Evolutionary conservation across 768 basidiomycete species (phyloP), one percentile per base, ranked within the genome.

Genomic region (Hygrocybe punicea): DNA sequence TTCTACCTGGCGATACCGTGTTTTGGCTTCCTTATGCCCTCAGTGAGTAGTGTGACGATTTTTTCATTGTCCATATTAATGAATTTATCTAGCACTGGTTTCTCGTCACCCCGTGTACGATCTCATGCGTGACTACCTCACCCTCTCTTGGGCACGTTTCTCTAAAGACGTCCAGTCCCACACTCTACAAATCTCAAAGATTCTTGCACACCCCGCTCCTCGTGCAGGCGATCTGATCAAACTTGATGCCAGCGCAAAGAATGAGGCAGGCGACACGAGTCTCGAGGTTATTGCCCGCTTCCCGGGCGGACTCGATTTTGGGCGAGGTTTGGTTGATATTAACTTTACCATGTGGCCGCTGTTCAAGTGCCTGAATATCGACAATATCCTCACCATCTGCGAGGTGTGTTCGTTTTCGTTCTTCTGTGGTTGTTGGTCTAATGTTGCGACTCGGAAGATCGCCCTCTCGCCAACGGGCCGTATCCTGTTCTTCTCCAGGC

Each of bases 321-420:
- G 93, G 24, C 82, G 86, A 42, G 93, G 93, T 1, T 77, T 96
- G 48, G 90, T 95, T 34, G 92, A 95, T 62, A 91, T 93, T 67
- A 95, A 96, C 71, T 94, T 95, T 67, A 93, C 93, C 37, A 91
- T 97, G 84, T 98, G 93, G 93, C 95, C 95, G 1, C 68, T 98
- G 50, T 97, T 98, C 80, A 89, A 93, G 69, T 89, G 88, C 58
- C 72, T 98, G 58, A 93, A 93, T 64, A 84, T 96, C 55, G 95
- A 97, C 68, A 94, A 96, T 63, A 89, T 98, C 59, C 74, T 98
- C 58, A 93, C 91, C 6, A 87, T 92, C 56, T 93, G 92, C 66
- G 95, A 98, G 81, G 90, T 63, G 4, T 70, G 58, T 35, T 14
- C 21, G 25, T 13, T 37, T 29, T 14, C 21, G 34, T 45, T 23